phyloP scores from a whole-genome alignment of 192 early-diverging fungal genomes.

The Coemansia erecta region DNA sequence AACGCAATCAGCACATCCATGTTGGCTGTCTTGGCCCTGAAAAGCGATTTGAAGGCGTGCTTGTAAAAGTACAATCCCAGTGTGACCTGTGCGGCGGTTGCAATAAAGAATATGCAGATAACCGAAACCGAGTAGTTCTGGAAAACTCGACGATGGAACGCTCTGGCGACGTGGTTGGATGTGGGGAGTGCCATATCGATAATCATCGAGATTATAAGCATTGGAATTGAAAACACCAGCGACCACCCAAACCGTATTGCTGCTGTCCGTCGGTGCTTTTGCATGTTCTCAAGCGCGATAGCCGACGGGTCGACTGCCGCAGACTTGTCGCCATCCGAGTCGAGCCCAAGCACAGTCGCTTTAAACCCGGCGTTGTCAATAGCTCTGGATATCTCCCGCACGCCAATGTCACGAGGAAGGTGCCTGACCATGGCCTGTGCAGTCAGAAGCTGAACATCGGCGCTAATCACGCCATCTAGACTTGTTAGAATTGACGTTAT shows the following conservation, averaged over 20 bases:
- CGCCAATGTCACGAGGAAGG: constrained; percentile 61
- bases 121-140: constrained; percentile 38
- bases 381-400: constrained; percentile 74
- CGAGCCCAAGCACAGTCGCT: constrained; percentile 45
- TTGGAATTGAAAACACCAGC: constrained; percentile 74
- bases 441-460: constrained; percentile 76
- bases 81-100: constrained; percentile 86
- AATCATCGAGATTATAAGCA: constrained; percentile 61
- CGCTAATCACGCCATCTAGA: constrained; percentile 64
- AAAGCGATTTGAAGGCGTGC: constrained; percentile 74
- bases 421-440: constrained; percentile 71
- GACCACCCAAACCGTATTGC: constrained; percentile 60
- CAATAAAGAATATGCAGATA: constrained; percentile 65
- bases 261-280: constrained; percentile 75
- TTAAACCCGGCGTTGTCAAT: constrained; percentile 77
- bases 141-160: constrained; percentile 44
- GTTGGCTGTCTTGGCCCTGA: constrained; percentile 73
- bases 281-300: constrained; percentile 70
- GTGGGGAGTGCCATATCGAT: constrained; percentile 55
- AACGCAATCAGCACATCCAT: constrained; percentile 95
- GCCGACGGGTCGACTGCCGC: constrained; percentile 57
- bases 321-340: constrained; percentile 19
- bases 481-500: constrained; percentile 70
- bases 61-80: constrained; percentile 79
- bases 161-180: constrained; percentile 29